Evolutionary conservation across 2,329 filamentous ascomycete species (phyloP).

Genomic region (Gaeumannomyces sp.): DNA sequence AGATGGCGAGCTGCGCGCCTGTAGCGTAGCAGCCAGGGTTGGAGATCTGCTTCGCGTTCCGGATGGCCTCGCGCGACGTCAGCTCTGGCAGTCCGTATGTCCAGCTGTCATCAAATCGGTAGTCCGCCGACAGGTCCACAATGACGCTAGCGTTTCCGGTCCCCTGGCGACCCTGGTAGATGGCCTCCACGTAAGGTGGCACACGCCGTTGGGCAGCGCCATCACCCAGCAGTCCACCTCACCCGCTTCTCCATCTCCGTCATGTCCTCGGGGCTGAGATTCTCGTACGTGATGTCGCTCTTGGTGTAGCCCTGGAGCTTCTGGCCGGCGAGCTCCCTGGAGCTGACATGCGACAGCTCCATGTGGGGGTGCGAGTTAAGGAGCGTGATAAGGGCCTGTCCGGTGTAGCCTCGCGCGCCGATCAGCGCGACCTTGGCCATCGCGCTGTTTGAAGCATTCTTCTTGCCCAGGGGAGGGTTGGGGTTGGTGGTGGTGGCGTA

Average conservation of each 20-base stretch:
- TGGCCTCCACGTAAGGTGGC: slow-evolving; percentile 89
- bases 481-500: slow-evolving; percentile 70
- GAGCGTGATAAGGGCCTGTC: slow-evolving; percentile 81
- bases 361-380: slow-evolving; percentile 84
- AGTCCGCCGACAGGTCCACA: slow-evolving; percentile 93
- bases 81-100: slow-evolving; percentile 89
- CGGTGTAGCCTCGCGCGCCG: slow-evolving; percentile 88
- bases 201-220: slow-evolving; percentile 92
- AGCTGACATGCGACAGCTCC: slow-evolving; percentile 87
- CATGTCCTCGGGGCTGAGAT: slow-evolving; percentile 79
- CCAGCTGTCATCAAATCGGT: slow-evolving; percentile 81
- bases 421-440: slow-evolving; percentile 81
- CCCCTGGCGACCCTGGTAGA: slow-evolving; percentile 60
- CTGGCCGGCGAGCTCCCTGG: slow-evolving; percentile 83
- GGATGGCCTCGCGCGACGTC: slow-evolving; percentile 68
- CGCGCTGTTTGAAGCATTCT: slow-evolving; percentile 76
- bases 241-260: slow-evolving; percentile 72
- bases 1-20: slow-evolving; percentile 81
- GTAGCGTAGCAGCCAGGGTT: slow-evolving; percentile 97
- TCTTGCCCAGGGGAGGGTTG: slow-evolving; percentile 82
- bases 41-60: slow-evolving; percentile 72
- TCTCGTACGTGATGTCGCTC: slow-evolving; percentile 87
- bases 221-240: slow-evolving; percentile 96
- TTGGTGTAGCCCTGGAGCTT: slow-evolving; percentile 86
- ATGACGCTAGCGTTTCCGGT: slow-evolving; percentile 54